Conservation (phyloP, 1,284 basidiomycete species). For the Mrakiaceae sp. region DNA sequence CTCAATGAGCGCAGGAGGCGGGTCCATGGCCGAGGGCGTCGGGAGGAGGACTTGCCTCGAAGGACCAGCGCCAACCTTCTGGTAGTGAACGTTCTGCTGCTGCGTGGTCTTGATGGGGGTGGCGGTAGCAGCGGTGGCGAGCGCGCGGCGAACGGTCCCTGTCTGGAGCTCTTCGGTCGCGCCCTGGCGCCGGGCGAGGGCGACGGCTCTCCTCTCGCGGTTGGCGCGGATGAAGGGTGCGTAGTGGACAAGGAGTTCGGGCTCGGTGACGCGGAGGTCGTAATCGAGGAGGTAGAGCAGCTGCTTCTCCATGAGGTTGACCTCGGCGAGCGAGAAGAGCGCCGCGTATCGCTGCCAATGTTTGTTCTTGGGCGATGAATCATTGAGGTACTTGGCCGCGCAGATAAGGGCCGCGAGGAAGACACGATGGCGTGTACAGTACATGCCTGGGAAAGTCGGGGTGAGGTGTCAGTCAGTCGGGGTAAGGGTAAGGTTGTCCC, state of each 20-base stretch:
- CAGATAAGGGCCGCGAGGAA: constrained; percentile 94
- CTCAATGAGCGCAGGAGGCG: constrained; percentile 7
- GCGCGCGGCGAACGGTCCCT: not conserved
- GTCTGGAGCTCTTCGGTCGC: not conserved
- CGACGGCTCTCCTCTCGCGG: constrained; percentile 11
- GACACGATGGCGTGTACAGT: constrained; percentile 87
- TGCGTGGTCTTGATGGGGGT: not conserved
- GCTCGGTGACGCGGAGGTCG: constrained; percentile 66
- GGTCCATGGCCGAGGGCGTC: not conserved
- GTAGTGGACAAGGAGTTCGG: constrained; percentile 44
- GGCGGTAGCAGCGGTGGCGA: not conserved
- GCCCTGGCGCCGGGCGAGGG: not conserved
- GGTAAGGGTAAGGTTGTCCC: not conserved
- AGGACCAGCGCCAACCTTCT: too few species aligned
- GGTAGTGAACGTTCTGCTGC: too few species aligned
- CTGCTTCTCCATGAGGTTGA: constrained; percentile 97
- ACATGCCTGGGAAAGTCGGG: constrained; percentile 48
- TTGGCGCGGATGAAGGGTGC: constrained; percentile 16
- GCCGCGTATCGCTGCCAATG: constrained; percentile 71
- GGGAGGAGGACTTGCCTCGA: not conserved
- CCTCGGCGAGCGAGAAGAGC: constrained; percentile 47
- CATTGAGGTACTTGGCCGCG: constrained; percentile 94
- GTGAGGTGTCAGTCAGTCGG: not conserved
- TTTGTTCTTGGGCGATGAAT: constrained; percentile 88
- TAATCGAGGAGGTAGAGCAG: constrained; percentile 77